Percentiles rank a stretch among this genome's conserved stretches.
Conservation (phyloP, 495 filamentous ascomycete genomes). For the Hypomontagnella submonticulosa region DNA sequence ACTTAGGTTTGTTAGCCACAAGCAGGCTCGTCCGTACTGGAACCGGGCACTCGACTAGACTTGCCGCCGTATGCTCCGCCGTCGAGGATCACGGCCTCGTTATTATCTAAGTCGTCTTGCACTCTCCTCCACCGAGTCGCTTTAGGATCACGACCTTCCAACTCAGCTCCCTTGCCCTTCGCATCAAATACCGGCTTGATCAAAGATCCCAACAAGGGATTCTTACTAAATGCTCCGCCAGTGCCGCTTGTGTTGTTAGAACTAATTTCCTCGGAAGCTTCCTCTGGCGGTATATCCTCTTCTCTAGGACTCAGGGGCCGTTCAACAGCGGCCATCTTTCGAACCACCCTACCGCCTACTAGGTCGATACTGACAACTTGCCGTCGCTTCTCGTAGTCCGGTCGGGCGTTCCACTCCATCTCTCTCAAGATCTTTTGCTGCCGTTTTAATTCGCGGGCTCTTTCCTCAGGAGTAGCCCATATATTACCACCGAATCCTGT, state of each 20-base stretch:
- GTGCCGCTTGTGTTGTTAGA: slow-evolving; percentile 40
- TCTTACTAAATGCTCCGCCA: slow-evolving; percentile 79
- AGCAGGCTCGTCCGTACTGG: slow-evolving; percentile 52
- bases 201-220: slow-evolving; percentile 82
- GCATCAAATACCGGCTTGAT: slow-evolving; percentile 81
- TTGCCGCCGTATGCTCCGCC: slow-evolving; percentile 75
- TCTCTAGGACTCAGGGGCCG: slow-evolving; percentile 60
- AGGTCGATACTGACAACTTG: slow-evolving; percentile 90
- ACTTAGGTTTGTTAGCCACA: slow-evolving; percentile 30
- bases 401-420: slow-evolving; percentile 89
- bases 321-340: slow-evolving; percentile 74
- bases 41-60: slow-evolving; percentile 1
- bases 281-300: slow-evolving; percentile 47
- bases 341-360: slow-evolving; percentile 77
- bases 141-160: slow-evolving; percentile 51
- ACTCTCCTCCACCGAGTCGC: slow-evolving; percentile 83
- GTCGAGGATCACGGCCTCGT: slow-evolving; percentile 91
- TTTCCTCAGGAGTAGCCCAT: slow-evolving; percentile 89
- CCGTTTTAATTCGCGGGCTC: slow-evolving; percentile 85
- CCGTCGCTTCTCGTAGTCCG: slow-evolving; percentile 92
- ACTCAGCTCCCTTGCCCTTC: slow-evolving; percentile 58
- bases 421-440: slow-evolving; percentile 90
- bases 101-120: slow-evolving; percentile 90
- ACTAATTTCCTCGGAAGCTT: slow-evolving; percentile 40
- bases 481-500: slow-evolving; percentile 66